These are phyloP conservation scores for Medicago lupulina DNA, from an alignment of 306 rosid genomes.

Conservation along the genomic window DNA sequence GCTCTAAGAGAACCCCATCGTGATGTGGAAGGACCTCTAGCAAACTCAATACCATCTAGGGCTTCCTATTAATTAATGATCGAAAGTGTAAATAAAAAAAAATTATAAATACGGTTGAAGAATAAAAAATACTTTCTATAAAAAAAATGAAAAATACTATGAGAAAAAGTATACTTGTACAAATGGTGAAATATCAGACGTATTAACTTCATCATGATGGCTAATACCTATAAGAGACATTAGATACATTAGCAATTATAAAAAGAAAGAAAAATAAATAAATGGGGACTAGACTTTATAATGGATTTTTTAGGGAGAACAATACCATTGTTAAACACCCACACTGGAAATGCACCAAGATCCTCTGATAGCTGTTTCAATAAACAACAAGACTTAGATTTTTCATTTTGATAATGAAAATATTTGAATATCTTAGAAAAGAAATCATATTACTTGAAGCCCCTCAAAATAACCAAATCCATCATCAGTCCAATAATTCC, in stretches of 20 bases:
- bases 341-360: conserved; percentile 67
- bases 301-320: no score
- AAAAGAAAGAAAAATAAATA: no score
- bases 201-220: conserved; percentile 63
- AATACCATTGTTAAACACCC: conserved; percentile 81
- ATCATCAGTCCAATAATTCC: no score
- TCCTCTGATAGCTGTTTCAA: conserved; percentile 76
- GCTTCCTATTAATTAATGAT: conserved; percentile 61
- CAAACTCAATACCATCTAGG: conserved; percentile 41
- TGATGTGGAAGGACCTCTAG: no score
- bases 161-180: conserved; percentile 56
- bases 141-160: no score
- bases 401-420: neutral
- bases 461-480: no score
- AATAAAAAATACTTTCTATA: no score
- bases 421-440: neutral
- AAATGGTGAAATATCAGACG: conserved; percentile 62
- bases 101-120: no score
- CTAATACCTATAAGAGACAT: conserved; percentile 41
- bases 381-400: neutral
- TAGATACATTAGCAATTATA: no score
- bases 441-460: conserved; percentile 48
- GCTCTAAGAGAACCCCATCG: no score
- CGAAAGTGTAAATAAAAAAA: no score
- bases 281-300: no score